A percentile compares a stretch with the other conserved stretches of the same genome.
Conservation (phyloP, 345 rosid species). For the Populus simonii region DNA sequence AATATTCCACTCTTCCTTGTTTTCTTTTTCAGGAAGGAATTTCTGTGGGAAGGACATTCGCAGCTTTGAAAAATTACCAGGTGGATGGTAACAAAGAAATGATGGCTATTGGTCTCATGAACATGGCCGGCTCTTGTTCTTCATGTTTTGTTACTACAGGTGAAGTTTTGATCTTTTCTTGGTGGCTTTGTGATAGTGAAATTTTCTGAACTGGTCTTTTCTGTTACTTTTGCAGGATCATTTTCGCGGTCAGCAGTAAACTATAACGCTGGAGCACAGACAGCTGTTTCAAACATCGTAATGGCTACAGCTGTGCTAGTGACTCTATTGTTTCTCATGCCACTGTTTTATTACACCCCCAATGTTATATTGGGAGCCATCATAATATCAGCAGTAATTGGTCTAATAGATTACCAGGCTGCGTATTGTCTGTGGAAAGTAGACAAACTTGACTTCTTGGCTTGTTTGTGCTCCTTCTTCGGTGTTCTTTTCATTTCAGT, state of each 20-base stretch:
- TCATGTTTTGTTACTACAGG: slow-evolving; percentile 96
- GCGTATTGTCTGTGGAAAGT: slow-evolving; percentile 77
- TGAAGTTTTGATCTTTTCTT: slow-evolving; percentile 4
- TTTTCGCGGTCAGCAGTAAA: slow-evolving; percentile 94
- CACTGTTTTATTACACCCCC: slow-evolving; percentile 90
- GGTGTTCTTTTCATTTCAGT: slow-evolving; percentile 96
- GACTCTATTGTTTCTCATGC: slow-evolving; percentile 89
- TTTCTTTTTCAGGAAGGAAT: slow-evolving; percentile 74
- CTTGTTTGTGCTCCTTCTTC: slow-evolving; percentile 79
- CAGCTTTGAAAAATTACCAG: slow-evolving; percentile 75
- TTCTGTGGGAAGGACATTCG: slow-evolving; percentile 98
- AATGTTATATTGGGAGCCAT: slow-evolving; percentile 81
- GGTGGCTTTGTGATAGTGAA: not conserved
- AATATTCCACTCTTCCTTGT: not conserved
- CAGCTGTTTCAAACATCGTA: slow-evolving; percentile 80
- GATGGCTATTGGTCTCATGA: slow-evolving; percentile 97
- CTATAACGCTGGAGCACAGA: slow-evolving; percentile 87
- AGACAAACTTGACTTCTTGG: slow-evolving; percentile 90
- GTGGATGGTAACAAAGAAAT: slow-evolving; percentile 98
- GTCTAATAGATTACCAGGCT: slow-evolving; percentile 74
- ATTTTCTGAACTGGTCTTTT: slow-evolving; percentile 6
- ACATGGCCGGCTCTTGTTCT: slow-evolving; percentile 88
- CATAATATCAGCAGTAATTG: slow-evolving; percentile 88
- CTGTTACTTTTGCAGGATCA: slow-evolving; percentile 52
- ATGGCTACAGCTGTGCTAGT: slow-evolving; percentile 84